Conservation (phyloP, 2,329 filamentous ascomycete species). For the Akanthomyces dipterigenus region DNA sequence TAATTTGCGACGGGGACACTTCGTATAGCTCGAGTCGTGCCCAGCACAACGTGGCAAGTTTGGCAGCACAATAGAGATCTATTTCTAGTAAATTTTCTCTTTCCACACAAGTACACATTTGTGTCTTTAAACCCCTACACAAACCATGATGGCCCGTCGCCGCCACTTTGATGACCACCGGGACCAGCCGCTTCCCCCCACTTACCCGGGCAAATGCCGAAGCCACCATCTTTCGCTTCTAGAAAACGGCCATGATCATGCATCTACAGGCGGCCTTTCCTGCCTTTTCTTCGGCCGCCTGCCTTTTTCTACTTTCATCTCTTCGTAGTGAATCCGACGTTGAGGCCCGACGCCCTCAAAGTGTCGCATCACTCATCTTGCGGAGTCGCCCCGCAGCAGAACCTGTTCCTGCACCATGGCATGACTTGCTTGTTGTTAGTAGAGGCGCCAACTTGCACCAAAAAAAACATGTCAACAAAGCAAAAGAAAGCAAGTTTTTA, state of each 20-base stretch:
- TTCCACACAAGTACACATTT: not conserved
- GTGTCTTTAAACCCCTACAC: not conserved
- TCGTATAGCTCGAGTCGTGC: not conserved
- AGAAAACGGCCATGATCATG: not conserved
- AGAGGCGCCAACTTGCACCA: too few species aligned
- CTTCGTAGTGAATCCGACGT: too few species aligned
- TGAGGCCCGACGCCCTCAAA: too few species aligned
- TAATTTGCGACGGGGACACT: not conserved
- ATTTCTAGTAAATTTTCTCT: not conserved
- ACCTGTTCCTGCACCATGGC: not conserved
- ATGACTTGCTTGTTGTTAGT: not conserved
- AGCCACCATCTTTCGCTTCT: not conserved
- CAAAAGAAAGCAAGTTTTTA: not conserved
- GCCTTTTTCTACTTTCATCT: not conserved
- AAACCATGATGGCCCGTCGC: not conserved
- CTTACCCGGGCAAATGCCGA: not conserved
- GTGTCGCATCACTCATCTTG: not conserved
- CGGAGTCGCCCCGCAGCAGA: not conserved
- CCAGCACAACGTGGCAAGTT: not conserved
- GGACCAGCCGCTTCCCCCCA: not conserved
- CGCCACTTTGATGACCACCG: not conserved
- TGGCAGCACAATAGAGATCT: not conserved
- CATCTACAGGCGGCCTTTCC: not conserved
- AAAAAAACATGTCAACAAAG: not conserved
- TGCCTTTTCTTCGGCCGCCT: not conserved